phyloP scores from a whole-genome alignment of 805 yeast genomes.

The Clavispora fructus region DNA sequence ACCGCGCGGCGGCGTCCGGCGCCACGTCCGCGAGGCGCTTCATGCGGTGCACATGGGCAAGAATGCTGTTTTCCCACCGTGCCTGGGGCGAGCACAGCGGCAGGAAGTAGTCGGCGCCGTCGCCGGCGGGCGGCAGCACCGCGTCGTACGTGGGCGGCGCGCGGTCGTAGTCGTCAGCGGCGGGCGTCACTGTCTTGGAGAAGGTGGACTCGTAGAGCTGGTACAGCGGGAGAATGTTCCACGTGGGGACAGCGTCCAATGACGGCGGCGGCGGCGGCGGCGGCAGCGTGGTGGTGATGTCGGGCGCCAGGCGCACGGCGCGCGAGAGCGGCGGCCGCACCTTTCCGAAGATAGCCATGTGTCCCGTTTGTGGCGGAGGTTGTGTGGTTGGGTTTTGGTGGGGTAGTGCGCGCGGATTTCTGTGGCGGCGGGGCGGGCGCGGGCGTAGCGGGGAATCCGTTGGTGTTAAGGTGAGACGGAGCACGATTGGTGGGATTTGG shows the following conservation, averaged over 20 bases:
- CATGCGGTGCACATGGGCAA: conserved; percentile 24
- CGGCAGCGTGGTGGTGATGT: background rate
- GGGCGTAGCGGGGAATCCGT: no score
- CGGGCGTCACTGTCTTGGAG: conserved; percentile 31
- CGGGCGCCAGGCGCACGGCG: background rate
- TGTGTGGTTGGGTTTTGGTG: background rate
- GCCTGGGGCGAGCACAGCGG: conserved; percentile 1
- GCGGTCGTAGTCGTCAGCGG: conserved; percentile 17
- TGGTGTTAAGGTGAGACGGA: no score
- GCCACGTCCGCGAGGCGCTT: conserved; percentile 16
- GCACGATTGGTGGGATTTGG: no score
- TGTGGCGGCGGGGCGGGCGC: no score
- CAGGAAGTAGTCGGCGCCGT: background rate
- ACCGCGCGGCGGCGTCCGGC: conserved; percentile 12
- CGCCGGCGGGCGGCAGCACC: conserved; percentile 5
- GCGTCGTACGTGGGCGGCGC: conserved; percentile 34
- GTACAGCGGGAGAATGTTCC: conserved; percentile 30
- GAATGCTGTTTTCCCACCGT: conserved; percentile 31
- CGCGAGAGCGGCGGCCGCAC: background rate
- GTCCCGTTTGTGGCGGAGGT: background rate
- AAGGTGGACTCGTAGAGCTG: conserved; percentile 31
- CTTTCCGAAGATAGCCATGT: background rate
- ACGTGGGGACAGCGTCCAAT: conserved; percentile 23
- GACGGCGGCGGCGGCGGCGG: conserved; percentile 21
- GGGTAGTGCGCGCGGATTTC: background rate